Conservation (phyloP, 2,329 filamentous ascomycete species). For the Neurospora crassa region DNA sequence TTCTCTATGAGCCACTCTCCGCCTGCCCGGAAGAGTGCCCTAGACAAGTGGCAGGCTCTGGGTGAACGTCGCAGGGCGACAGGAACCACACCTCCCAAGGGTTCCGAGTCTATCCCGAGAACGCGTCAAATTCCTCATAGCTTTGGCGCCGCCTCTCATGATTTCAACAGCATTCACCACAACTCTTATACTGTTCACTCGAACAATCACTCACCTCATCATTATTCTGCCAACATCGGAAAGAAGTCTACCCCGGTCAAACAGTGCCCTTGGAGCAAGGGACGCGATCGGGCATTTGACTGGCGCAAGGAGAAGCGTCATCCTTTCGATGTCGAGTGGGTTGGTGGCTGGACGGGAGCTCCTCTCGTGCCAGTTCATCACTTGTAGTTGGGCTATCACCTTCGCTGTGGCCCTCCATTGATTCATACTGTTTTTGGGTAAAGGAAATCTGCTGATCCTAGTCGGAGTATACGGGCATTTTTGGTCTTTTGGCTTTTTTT, state of each 20-base stretch:
- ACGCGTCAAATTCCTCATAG: slow-evolving; percentile 29
- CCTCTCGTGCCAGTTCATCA: slow-evolving; percentile 32
- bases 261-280: slow-evolving; percentile 48
- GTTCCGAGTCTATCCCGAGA: slow-evolving; percentile 33
- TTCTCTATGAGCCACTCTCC: slow-evolving; percentile 51
- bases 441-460: slow-evolving; percentile 16
- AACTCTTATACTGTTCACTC: slow-evolving; percentile 32
- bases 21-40: slow-evolving; percentile 48
- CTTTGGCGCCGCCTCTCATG: slow-evolving; percentile 20
- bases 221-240: slow-evolving; percentile 15
- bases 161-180: slow-evolving; percentile 23
- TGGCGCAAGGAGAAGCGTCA: slow-evolving; percentile 53
- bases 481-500: slow-evolving; percentile 4
- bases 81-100: slow-evolving; percentile 37
- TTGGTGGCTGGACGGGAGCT: slow-evolving; percentile 63
- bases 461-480: slow-evolving; percentile 12
- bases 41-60: slow-evolving; percentile 85
- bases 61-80: slow-evolving; percentile 71
- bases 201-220: slow-evolving; percentile 20
- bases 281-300: slow-evolving; percentile 33
- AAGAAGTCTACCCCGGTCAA: slow-evolving; percentile 31
- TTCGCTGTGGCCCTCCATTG: slow-evolving; percentile 13
- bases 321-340: slow-evolving; percentile 82
- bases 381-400: slow-evolving; percentile 49
- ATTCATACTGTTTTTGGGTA: slow-evolving; percentile 14